Base-by-base conservation (phyloP, 2,329 filamentous ascomycete genomes). In the Nothophaeocryptopus gaeumannii region DNA sequence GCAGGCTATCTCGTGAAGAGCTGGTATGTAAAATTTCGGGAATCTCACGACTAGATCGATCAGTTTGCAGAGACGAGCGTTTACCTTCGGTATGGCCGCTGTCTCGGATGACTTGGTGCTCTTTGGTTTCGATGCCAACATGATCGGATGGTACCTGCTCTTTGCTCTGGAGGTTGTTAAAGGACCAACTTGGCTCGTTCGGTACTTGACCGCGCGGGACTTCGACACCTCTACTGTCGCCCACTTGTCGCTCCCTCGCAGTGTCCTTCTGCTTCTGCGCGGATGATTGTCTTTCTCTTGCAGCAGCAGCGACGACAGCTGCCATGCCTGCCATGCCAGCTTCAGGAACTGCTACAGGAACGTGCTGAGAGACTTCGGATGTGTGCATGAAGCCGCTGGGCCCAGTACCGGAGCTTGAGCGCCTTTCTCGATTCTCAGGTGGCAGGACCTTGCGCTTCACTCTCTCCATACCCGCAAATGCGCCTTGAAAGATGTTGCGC, bases 71-170 rank as follows among this genome's bases (percentile, higher is more conserved):
- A 10, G 50, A 39, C 12, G 61, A 55, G 35, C 54, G 64, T 42
- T 67, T 55, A 5, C 44, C 45, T 38, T 59, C 63, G 43, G 72
- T 66, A 50, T 75, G 74, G 8, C 70, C 71, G 59, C 71, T 76
- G 52, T 78, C 72, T 54, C 72, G 66, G 29, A 64, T 60, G 36
- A 55, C 53, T 26, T 66, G 55, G n/a, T 63, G 61, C 8, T 54
- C 31, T 16, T 52, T 47, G 13, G 37, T 39, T 10, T 37, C 16
- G 2, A 40, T 32, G 3, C 39, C 5, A 13, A 47, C 44, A 34
- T 37, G 42, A 14, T 30, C 32, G n/a, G 43, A 34, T 9, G 20
- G 5, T 11, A 34, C 15, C 33, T 47, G 30, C 10, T 48, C 46
- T 3, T 43, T 36, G n/a, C 44, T 47, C 9, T 45, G 40, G 7